phyloP scores from a whole-genome alignment of 805 yeast species.

The Yamadazyma philogaea region DNA sequence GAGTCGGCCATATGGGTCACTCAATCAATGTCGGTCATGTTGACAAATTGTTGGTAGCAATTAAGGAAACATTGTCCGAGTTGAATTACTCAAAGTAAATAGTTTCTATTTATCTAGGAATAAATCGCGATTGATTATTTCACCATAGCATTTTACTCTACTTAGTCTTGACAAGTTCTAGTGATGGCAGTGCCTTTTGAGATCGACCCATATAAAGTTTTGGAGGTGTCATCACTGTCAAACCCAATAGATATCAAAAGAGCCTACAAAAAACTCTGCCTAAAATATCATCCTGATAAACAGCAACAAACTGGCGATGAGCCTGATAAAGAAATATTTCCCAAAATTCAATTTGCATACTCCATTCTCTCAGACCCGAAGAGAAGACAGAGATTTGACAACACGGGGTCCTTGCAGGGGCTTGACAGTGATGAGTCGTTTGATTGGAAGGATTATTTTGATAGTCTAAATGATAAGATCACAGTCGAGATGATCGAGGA shows the following conservation, averaged over 20 bases:
- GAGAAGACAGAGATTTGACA: conserved; percentile 58
- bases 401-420: conserved; percentile 58
- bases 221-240: conserved; percentile 40
- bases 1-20: conserved; percentile 96
- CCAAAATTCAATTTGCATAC: conserved; percentile 73
- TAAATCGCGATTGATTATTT: neutral
- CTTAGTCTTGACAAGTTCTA: neutral
- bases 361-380: conserved; percentile 58
- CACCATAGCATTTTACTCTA: neutral
- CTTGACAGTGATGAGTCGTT: conserved; percentile 40
- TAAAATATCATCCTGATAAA: conserved; percentile 73
- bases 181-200: conserved; percentile 45
- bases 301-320: conserved; percentile 26
- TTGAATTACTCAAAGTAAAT: conserved; percentile 13
- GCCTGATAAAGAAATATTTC: conserved; percentile 38
- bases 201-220: conserved; percentile 58
- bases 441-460: conserved; percentile 60
- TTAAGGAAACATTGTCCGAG: conserved; percentile 29
- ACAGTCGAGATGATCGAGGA: conserved; percentile 65
- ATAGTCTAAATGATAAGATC: conserved; percentile 45
- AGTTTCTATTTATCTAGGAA: too few species aligned
- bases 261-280: conserved; percentile 62
- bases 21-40: conserved; percentile 48
- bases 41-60: conserved; percentile 31
- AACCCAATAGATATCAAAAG: conserved; percentile 58